These are phyloP conservation scores for Clarireedia hainanense DNA, from an alignment of 2,329 filamentous ascomycete species.

Conservation along the genomic window DNA sequence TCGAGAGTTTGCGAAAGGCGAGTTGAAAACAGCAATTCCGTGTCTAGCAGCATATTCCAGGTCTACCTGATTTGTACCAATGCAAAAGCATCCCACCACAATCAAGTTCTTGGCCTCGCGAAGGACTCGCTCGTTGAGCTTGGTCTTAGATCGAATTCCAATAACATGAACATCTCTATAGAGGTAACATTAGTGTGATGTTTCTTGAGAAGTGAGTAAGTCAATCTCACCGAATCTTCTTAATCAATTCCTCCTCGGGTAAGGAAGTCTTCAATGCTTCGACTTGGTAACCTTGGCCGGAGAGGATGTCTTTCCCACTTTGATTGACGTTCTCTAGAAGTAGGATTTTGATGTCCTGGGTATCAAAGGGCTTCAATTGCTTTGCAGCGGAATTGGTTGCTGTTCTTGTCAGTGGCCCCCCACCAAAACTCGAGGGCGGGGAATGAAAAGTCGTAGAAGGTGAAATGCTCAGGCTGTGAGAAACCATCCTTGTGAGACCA, in stretches of 20 bases:
- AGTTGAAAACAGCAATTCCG: constrained; percentile 98
- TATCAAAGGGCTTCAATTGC: constrained; percentile 89
- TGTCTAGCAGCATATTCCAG: constrained; percentile 73
- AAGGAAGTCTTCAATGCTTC: constrained; percentile 84
- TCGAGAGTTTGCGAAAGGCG: constrained; percentile 94
- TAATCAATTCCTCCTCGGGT: constrained; percentile 86
- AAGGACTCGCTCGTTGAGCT: constrained; percentile 78
- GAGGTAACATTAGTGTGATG: constrained; percentile 13
- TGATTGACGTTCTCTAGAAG: constrained; percentile 94
- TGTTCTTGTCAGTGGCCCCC: constrained; percentile 34
- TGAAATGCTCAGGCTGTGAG: constrained; percentile 59
- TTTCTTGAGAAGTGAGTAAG: neutral
- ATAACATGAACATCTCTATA: constrained; percentile 88
- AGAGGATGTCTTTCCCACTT: constrained; percentile 77
- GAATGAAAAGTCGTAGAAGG: constrained; percentile 70
- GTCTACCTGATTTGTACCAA: constrained; percentile 94
- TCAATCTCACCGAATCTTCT: constrained; percentile 72
- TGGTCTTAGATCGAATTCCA: constrained; percentile 96
- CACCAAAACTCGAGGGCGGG: constrained; percentile 55
- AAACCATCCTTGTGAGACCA: constrained; percentile 36
- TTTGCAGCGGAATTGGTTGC: constrained; percentile 45
- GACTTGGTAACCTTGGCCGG: constrained; percentile 87
- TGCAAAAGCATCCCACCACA: constrained; percentile 97
- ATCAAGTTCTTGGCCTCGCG: constrained; percentile 88
- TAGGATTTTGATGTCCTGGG: constrained; percentile 92